Conservation (phyloP, 1,284 basidiomycete species). For the Pascua sp. region DNA sequence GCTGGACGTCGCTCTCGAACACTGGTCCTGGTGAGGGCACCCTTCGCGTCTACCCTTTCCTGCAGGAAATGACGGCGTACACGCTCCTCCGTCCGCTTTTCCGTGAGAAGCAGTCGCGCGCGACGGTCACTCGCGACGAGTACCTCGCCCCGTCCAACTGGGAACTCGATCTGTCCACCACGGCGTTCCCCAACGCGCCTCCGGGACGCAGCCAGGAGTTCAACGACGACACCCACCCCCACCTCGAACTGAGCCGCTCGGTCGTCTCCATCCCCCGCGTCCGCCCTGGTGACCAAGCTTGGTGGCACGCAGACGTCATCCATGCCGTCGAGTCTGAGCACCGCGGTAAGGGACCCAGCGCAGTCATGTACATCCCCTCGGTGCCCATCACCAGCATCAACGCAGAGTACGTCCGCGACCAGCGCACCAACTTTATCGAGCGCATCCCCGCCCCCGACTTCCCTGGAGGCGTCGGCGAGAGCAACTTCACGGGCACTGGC, state of each 20-base stretch:
- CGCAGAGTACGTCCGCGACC: constrained; percentile 61
- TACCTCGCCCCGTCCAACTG: constrained; percentile 59
- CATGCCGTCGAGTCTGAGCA: constrained; percentile 69
- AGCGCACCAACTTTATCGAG: constrained; percentile 57
- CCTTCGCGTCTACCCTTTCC: constrained; percentile 69
- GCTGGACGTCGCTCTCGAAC: constrained; percentile 59
- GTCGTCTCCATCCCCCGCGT: constrained; percentile 74
- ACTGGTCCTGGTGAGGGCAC: constrained; percentile 70
- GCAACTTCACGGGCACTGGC: constrained; percentile 56
- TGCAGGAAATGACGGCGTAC: constrained; percentile 71
- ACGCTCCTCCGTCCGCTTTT: constrained; percentile 73
- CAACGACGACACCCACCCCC: constrained; percentile 63
- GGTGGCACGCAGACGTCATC: constrained; percentile 75
- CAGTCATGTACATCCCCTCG: constrained; percentile 75
- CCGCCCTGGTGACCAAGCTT: constrained; percentile 70
- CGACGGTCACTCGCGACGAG: constrained; percentile 20
- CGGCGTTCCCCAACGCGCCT: constrained; percentile 62
- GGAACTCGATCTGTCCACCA: constrained; percentile 60
- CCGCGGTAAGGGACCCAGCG: constrained; percentile 61
- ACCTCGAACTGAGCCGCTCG: constrained; percentile 61
- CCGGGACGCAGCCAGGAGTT: constrained; percentile 65
- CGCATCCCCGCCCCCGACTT: constrained; percentile 70
- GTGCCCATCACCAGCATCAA: constrained; percentile 66
- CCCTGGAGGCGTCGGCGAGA: constrained; percentile 69
- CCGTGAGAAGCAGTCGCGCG: constrained; percentile 35